Percentiles rank a stretch among this genome's conserved stretches.
phyloP scores from a whole-genome alignment of 192 early-diverging fungal species.

The Coemansia sp. region DNA sequence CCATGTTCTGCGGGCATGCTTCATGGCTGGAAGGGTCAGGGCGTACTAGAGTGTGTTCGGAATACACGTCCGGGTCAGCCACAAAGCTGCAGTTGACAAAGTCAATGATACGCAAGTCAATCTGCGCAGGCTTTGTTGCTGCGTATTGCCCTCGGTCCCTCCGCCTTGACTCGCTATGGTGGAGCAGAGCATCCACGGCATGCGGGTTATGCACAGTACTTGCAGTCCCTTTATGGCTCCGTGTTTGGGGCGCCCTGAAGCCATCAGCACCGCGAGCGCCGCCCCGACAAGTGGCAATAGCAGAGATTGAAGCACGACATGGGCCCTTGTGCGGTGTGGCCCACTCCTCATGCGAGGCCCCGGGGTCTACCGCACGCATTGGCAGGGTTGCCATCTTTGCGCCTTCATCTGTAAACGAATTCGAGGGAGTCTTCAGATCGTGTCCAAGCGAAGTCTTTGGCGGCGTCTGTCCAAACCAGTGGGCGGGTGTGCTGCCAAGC shows the following conservation, averaged over 20 bases:
- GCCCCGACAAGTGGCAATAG: not conserved
- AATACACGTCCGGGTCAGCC: conserved; percentile 55
- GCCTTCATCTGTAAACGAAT: conserved; percentile 14
- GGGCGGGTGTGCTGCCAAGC: not conserved
- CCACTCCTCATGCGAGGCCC: conserved; percentile 1
- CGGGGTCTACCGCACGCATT: conserved; percentile 5
- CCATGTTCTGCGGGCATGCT: conserved; percentile 21
- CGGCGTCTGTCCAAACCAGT: conserved; percentile 14
- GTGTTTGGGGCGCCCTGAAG: not conserved
- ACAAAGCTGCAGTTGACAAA: conserved; percentile 87
- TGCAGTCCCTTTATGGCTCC: no score
- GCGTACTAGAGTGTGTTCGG: conserved; percentile 42
- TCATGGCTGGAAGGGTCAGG: conserved; percentile 50
- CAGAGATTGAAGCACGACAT: not conserved
- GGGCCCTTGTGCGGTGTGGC: not conserved
- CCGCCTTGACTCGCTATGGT: not conserved
- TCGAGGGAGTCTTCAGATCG: conserved; percentile 10
- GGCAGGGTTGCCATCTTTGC: conserved; percentile 10
- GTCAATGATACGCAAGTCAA: conserved; percentile 93
- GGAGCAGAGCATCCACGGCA: not conserved
- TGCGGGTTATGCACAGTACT: no score
- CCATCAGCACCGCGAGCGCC: not conserved
- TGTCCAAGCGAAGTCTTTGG: conserved; percentile 17
- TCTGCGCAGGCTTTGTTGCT: conserved; percentile 31
- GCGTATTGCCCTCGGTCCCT: not conserved